Conservation (phyloP, 257 asterid species). For the Capsicum pubescens region DNA sequence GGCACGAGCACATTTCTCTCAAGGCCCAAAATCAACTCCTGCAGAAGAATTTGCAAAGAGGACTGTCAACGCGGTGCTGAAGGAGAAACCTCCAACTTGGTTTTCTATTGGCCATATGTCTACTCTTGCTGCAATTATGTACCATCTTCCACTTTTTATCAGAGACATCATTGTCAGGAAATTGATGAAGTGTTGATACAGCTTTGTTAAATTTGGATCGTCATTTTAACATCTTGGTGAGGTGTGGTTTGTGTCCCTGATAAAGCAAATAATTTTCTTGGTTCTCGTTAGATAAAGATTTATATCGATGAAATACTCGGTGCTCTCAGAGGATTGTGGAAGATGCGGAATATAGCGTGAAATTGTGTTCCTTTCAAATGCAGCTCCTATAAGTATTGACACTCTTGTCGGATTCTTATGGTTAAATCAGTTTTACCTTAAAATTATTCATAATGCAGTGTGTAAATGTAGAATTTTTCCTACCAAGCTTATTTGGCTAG, state of each 20-base stretch:
- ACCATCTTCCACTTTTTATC: conserved; percentile 64
- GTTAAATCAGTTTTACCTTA: neutral
- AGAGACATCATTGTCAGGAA: conserved; percentile 66
- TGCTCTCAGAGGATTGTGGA: neutral
- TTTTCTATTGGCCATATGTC: conserved; percentile 70
- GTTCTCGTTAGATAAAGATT: neutral
- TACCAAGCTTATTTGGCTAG: neutral
- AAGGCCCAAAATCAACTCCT: conserved; percentile 67
- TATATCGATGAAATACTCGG: neutral
- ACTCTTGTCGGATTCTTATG: neutral
- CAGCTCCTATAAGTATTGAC: neutral
- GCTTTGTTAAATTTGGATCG: neutral
- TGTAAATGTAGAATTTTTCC: neutral
- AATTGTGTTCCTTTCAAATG: neutral
- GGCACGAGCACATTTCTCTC: conserved; percentile 70
- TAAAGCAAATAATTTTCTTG: neutral
- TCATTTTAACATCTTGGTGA: neutral
- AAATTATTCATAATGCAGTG: neutral
- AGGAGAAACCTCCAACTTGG: conserved; percentile 80
- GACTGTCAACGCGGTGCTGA: conserved; percentile 70
- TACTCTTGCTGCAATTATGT: conserved; percentile 49
- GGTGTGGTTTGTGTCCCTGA: neutral
- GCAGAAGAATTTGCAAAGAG: conserved; percentile 81
- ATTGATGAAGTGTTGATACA: conserved; percentile 49
- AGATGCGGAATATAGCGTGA: neutral